Base-by-base conservation (phyloP, 495 filamentous ascomycete species). In the Jackrogersella multiformis region DNA sequence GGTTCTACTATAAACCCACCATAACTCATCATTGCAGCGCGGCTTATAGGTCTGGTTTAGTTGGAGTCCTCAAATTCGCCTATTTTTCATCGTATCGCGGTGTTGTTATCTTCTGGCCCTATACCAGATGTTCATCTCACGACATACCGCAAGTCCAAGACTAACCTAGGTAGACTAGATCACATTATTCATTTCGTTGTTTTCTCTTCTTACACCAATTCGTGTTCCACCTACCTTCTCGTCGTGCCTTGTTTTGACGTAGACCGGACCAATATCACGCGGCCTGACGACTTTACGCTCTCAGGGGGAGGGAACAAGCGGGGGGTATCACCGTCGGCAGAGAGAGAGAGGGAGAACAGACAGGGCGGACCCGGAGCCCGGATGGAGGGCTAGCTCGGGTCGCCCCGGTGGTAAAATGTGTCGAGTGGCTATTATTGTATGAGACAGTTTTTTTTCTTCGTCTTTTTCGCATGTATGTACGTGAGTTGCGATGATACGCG, bases 291-390 rank as follows among this genome's bases (percentile, higher is more conserved):
- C 16, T 41, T 44, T 15, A 52, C 28, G 46, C 30, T 53, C 46
- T 53, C 32, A n/a, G 9, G 24, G 28, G 34, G 13, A 20, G 9
- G 16, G 13, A 23, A 12, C 5, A 30, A 10, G n/a, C 0, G 21
- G 32, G 34, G 51, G 51, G 18, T 20, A 21, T 35, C 13, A 54
- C 13, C 21, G 30, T 39, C 30, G 18, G 51, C 34, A 23, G 34
- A 38, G 34, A 36, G 16, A 24, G 32, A 23, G 49, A 52, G 48
- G 16, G 41, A 18, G 15, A 28, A n/a, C 28, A 59, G 18, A 38
- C n/a, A n/a, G n/a, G n/a, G n/a, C n/a, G n/a, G 42, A 48, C 34
- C 45, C 34, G 56, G 56, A 48, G 44, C 51, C 34, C 56, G 44
- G 44, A 48, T 28, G 44, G 15, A 44, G 41, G 41, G 9, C 41